phyloP scores from a whole-genome alignment of 169 alveolate genomes.

The Cyclospora cayetanensis region DNA sequence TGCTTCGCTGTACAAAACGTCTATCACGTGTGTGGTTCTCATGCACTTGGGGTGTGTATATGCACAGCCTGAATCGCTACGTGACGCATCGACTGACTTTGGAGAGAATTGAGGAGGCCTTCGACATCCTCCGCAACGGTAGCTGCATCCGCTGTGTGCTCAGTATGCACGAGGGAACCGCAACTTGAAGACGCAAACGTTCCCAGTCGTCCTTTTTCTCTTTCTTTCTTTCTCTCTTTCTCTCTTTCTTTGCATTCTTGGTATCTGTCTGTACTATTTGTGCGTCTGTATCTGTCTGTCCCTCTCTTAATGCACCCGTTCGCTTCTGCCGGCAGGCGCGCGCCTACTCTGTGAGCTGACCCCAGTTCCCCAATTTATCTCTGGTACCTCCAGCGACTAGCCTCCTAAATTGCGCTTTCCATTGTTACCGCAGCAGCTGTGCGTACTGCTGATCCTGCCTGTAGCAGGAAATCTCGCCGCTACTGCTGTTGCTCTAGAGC shows the following conservation, averaged over 20 bases:
- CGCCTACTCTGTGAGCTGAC: too few relatives aligned
- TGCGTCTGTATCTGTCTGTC: neutral
- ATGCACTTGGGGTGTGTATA: conserved; percentile 77
- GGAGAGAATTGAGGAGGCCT: conserved; percentile 81
- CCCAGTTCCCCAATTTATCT: neutral
- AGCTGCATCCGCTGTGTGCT: conserved; percentile 80
- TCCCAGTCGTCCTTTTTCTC: neutral
- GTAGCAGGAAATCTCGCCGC: too few relatives aligned
- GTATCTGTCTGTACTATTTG: neutral
- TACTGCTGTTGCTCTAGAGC: neutral
- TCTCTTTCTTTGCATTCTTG: neutral
- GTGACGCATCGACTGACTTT: conserved; percentile 81
- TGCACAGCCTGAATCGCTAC: conserved; percentile 78
- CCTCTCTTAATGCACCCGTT: too few relatives aligned
- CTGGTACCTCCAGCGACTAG: neutral
- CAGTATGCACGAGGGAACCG: neutral
- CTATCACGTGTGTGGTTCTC: too few relatives aligned
- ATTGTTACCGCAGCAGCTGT: neutral
- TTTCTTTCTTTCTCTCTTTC: neutral
- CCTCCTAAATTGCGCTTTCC: neutral
- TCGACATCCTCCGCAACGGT: conserved; percentile 82
- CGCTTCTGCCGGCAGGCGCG: too few relatives aligned
- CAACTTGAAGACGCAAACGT: neutral
- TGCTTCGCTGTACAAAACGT: too few relatives aligned
- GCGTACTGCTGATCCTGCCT: neutral